These are phyloP conservation scores for Asterochloris erici DNA, from an alignment of 139 green algal species.

Conservation along the genomic window DNA sequence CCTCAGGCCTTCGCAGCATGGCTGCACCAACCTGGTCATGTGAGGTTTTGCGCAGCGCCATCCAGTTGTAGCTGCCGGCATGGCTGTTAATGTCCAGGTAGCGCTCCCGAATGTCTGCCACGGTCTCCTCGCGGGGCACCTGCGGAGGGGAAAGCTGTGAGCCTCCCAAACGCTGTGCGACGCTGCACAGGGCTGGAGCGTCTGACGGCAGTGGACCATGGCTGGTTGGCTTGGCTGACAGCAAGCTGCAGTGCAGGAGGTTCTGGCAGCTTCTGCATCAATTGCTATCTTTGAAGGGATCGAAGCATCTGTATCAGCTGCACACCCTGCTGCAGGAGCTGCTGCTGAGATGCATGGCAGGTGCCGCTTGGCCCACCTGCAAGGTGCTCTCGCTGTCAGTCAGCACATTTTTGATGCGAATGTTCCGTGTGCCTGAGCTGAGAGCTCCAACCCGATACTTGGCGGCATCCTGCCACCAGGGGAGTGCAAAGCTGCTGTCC, in stretches of 20 bases:
- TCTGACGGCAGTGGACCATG: too few relatives aligned
- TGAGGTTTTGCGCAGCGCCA: constrained; percentile 42
- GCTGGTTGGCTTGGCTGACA: too few relatives aligned
- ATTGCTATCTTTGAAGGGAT: too few relatives aligned
- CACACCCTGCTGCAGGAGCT: too few relatives aligned
- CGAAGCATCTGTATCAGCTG: too few relatives aligned
- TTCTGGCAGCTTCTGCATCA: too few relatives aligned
- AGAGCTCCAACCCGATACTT: constrained; percentile 48
- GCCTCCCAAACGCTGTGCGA: neutral
- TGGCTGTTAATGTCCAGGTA: constrained; percentile 75
- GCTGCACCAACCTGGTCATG: neutral
- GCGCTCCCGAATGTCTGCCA: constrained; percentile 68
- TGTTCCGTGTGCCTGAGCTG: constrained; percentile 36
- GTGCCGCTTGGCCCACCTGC: neutral
- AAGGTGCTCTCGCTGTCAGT: constrained; percentile 24
- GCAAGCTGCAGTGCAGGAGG: too few relatives aligned
- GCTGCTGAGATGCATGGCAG: too few relatives aligned
- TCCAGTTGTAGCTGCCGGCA: constrained; percentile 73
- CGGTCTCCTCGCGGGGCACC: constrained; percentile 63
- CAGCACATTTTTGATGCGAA: constrained; percentile 84
- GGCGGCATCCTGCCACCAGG: constrained; percentile 63
- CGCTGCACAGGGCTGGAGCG: too few relatives aligned
- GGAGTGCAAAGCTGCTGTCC: constrained; percentile 48
- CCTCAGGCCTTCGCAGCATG: neutral
- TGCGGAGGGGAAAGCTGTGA: constrained; percentile 6